phyloP scores from a whole-genome alignment of 2,329 filamentous ascomycete genomes.

The Fusarium nisikadoi region DNA sequence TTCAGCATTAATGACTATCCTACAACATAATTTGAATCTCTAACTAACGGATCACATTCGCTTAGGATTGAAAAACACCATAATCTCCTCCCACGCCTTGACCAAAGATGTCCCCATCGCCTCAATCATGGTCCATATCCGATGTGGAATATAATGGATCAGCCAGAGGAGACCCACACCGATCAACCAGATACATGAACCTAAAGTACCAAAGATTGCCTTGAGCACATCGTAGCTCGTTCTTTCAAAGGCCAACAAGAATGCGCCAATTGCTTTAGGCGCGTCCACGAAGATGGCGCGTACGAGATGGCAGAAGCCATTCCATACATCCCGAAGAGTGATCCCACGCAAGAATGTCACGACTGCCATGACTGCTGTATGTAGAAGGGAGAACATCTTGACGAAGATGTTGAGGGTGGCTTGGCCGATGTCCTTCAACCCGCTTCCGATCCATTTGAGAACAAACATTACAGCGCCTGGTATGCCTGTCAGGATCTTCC shows the following conservation, averaged over 20 bases:
- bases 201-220: conserved; percentile 47
- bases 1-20: neutral
- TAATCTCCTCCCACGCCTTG: conserved; percentile 50
- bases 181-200: conserved; percentile 43
- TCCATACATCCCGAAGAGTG: conserved; percentile 54
- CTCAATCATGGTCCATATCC: conserved; percentile 47
- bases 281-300: conserved; percentile 48
- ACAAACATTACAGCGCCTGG: conserved; percentile 41
- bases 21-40: neutral
- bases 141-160: conserved; percentile 48
- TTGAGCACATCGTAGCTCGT: conserved; percentile 44
- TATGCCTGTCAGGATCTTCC: conserved; percentile 33
- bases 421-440: conserved; percentile 41
- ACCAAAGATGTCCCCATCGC: conserved; percentile 46
- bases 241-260: conserved; percentile 38
- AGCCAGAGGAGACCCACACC: conserved; percentile 43
- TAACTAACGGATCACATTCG: conserved; percentile 18
- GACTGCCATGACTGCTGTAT: conserved; percentile 50
- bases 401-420: conserved; percentile 42
- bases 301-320: conserved; percentile 48
- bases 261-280: conserved; percentile 43
- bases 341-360: conserved; percentile 49
- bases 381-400: conserved; percentile 48
- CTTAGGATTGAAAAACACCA: conserved; percentile 54
- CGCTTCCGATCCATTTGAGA: conserved; percentile 46